A percentile compares a stretch with the other conserved stretches of the same genome.
phyloP scores from a whole-genome alignment of 805 yeast genomes.

The Ogataea glucozyma region DNA sequence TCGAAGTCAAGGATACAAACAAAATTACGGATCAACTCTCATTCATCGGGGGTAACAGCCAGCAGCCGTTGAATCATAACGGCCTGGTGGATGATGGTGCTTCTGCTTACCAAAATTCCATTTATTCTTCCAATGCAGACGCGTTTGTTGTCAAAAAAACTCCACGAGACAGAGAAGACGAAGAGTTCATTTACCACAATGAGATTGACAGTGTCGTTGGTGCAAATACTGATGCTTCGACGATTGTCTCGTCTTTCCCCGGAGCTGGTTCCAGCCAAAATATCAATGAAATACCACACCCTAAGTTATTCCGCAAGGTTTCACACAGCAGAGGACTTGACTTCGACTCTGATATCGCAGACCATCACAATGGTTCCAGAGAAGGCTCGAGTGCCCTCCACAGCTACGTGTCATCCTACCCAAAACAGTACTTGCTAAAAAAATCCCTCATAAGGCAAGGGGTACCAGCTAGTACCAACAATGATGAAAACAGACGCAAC shows the following conservation, averaged over 20 bases:
- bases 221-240: constrained; percentile 1
- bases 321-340: constrained; percentile 17
- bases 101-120: constrained; percentile 29
- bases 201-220: constrained; percentile 3
- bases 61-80: constrained; percentile 13
- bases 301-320: constrained; percentile 16
- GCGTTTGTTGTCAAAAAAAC: constrained; percentile 4
- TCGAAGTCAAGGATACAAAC: constrained; percentile 12
- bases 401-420: constrained; percentile 1
- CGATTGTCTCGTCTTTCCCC: not conserved
- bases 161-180: constrained; percentile 19
- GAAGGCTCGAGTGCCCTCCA: constrained; percentile 2
- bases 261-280: not conserved
- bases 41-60: constrained; percentile 9
- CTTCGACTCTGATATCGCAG: constrained; percentile 24
- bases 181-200: constrained; percentile 30
- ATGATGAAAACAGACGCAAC: constrained; percentile 14
- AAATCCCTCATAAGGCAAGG: constrained; percentile 10
- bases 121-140: constrained; percentile 24
- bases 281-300: constrained; percentile 8
- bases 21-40: constrained; percentile 10
- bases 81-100: constrained; percentile 19
- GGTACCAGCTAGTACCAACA: not conserved
- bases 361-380: constrained; percentile 13
- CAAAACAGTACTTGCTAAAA: constrained; percentile 6